Evolutionary conservation across 768 basidiomycete species (phyloP).

Genomic region (Lactarius indigo): DNA sequence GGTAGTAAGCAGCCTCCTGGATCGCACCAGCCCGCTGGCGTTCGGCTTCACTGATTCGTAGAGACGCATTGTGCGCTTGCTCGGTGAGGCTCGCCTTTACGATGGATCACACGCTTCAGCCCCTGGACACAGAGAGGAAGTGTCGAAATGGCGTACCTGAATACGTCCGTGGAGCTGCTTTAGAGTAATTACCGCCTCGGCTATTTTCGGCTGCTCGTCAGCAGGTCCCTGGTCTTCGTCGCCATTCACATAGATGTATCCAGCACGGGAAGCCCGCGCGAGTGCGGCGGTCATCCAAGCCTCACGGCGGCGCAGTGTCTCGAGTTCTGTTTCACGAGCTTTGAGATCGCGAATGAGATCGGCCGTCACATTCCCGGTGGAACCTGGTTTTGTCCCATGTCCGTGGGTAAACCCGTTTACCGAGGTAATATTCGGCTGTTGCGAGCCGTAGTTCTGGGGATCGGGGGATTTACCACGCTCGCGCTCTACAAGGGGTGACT

Average conservation of each 20-base stretch:
- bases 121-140: neutral
- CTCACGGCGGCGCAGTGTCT: conserved; percentile 70
- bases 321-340: conserved; percentile 77
- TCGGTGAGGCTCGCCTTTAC: conserved; percentile 64
- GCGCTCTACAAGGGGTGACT: conserved; percentile 54
- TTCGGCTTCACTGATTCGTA: conserved; percentile 76
- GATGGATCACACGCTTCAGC: neutral
- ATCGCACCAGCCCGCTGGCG: conserved; percentile 70
- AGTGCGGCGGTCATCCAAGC: conserved; percentile 84
- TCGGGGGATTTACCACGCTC: conserved; percentile 48
- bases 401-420: conserved; percentile 48
- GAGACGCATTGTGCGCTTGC: conserved; percentile 74
- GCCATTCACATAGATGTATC: conserved; percentile 64
- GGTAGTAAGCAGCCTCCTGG: conserved; percentile 94
- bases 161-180: conserved; percentile 86
- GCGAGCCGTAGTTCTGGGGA: conserved; percentile 55
- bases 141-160: conserved; percentile 53
- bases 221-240: conserved; percentile 34
- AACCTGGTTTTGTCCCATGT: conserved; percentile 45
- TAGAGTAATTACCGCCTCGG: conserved; percentile 73
- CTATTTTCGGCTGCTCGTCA: conserved; percentile 50
- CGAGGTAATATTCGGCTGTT: conserved; percentile 35
- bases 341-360: conserved; percentile 80
- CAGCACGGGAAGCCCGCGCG: conserved; percentile 66
- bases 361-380: conserved; percentile 65